These are phyloP conservation scores for Inonotus obliquus DNA, from an alignment of 1,284 basidiomycete genomes.

Conservation along the genomic window DNA sequence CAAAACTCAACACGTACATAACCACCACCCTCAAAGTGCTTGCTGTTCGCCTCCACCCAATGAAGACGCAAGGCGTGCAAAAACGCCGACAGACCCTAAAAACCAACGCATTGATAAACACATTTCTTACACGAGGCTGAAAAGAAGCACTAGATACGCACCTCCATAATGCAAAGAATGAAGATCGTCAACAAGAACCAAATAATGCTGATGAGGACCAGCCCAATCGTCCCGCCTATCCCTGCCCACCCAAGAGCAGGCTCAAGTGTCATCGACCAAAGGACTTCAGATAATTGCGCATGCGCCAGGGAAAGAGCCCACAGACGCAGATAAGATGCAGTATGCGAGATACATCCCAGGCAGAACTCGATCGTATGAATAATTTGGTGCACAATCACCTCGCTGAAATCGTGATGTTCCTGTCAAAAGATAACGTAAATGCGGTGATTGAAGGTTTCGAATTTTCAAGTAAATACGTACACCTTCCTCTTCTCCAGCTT, in stretches of 20 bases:
- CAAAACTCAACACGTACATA: slow-evolving; percentile 55
- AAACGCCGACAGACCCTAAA: slow-evolving; percentile 81
- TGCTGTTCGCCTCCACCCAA: slow-evolving; percentile 98
- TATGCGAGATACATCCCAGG: slow-evolving; percentile 97
- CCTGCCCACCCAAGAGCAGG: slow-evolving; percentile 46
- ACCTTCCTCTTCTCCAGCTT: slow-evolving; percentile 62
- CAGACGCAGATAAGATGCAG: slow-evolving; percentile 96
- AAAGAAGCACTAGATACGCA: slow-evolving; percentile 35
- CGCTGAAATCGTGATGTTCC: slow-evolving; percentile 86
- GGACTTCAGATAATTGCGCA: slow-evolving; percentile 94
- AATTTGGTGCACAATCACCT: slow-evolving; percentile 94
- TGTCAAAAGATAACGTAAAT: slow-evolving; percentile 26
- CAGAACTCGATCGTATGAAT: slow-evolving; percentile 99
- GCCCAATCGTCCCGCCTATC: slow-evolving; percentile 52
- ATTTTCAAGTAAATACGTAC: slow-evolving; percentile 38
- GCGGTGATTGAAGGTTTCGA: slow-evolving; percentile 4
- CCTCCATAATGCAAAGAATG: slow-evolving; percentile 92
- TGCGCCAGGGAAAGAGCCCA: slow-evolving; percentile 99
- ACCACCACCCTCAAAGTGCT: slow-evolving; percentile 91
- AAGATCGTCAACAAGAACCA: slow-evolving; percentile 83
- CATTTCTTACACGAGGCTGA: slow-evolving; percentile 1
- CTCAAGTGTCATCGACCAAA: slow-evolving; percentile 84
- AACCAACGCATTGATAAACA: neutral
- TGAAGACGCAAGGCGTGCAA: slow-evolving; percentile 94
- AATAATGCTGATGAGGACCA: slow-evolving; percentile 64